Evolutionary conservation across 2,329 filamentous ascomycete genomes (phyloP).

Genomic region (Onygenales sp.): DNA sequence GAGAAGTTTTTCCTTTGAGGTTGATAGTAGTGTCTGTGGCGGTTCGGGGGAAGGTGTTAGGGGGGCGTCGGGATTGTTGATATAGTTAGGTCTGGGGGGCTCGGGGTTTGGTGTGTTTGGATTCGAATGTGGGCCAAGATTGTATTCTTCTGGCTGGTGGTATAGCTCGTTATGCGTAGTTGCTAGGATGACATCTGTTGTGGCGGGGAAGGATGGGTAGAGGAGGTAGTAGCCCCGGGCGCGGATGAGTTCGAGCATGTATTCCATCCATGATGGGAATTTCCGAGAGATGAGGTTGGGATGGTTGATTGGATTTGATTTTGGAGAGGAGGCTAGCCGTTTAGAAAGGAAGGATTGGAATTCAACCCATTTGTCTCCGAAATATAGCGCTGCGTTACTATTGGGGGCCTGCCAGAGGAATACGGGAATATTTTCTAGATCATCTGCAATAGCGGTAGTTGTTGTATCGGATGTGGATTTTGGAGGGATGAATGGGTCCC

Average conservation of each 20-base stretch:
- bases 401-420: constrained; percentile 83
- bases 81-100: not conserved
- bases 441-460: constrained; percentile 7
- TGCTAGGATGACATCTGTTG: constrained; percentile 48
- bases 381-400: constrained; percentile 70
- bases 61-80: constrained; percentile 12
- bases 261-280: constrained; percentile 69
- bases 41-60: constrained; percentile 6
- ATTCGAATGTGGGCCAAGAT: not conserved
- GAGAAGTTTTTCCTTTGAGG: constrained; percentile 17
- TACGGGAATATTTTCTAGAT: constrained; percentile 36
- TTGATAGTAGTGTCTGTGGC: not conserved
- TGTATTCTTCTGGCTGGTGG: constrained; percentile 59
- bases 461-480: constrained; percentile 1
- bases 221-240: constrained; percentile 68
- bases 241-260: constrained; percentile 65
- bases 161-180: constrained; percentile 70
- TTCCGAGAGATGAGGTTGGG: constrained; percentile 55
- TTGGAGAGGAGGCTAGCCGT: constrained; percentile 35
- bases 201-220: constrained; percentile 55
- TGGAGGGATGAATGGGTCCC: constrained; percentile 44
- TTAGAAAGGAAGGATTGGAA: constrained; percentile 70
- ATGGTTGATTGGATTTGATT: constrained; percentile 6
- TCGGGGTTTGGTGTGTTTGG: not conserved
- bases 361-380: constrained; percentile 79